Base-by-base conservation (phyloP, 75 land plant genomes). In the Larix kaempferi region DNA sequence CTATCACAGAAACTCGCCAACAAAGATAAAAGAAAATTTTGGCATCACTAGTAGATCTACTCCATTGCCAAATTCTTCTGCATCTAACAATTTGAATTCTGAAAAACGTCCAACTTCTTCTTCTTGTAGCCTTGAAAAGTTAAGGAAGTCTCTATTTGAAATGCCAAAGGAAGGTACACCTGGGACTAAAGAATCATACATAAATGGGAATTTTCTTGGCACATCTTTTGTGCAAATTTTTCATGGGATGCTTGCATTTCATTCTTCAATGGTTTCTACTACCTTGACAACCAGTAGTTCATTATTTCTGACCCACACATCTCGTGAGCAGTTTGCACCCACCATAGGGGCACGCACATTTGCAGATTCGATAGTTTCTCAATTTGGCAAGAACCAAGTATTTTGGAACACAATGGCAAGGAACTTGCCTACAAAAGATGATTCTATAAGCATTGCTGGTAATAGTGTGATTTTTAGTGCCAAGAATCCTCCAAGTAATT, bases 41-140 rank as follows among this genome's bases (percentile, higher is more conserved):
- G 73, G 54, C 4, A 41, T 19, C n/a, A 21, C n/a, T n/a, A 44
- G 73, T 22, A 69, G 23, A 69, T 69, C 52, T 41, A 54, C 19
- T 65, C 33, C 54, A 69, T 69, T 54, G 10, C n/a, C 33, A 67
- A 67, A 37, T 67, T 67, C 71, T 67, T 67, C 71, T 39, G 21
- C 71, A 4, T 35, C 71, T 41, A 54, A 65, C 39, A 35, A 16
- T 33, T 35, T 35, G 21, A 37, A 3, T 69, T 69, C 73, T 69
- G 23, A 22, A 39, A 69, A 69, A 69, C 19, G 41, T 69, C 41
- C 12, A 69, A 14, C 73, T 41, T 41, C 73, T 69, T 37, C 52
- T 17, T 23, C 7, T 65, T 49, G 12, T 49, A 49, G 12, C 10
- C 11, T 10, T 49, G 54, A 11, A 49, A 49, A 49, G 54, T 11